Evolutionary conservation across 768 basidiomycete genomes (phyloP).

Genomic region (Dentipellis sp.): DNA sequence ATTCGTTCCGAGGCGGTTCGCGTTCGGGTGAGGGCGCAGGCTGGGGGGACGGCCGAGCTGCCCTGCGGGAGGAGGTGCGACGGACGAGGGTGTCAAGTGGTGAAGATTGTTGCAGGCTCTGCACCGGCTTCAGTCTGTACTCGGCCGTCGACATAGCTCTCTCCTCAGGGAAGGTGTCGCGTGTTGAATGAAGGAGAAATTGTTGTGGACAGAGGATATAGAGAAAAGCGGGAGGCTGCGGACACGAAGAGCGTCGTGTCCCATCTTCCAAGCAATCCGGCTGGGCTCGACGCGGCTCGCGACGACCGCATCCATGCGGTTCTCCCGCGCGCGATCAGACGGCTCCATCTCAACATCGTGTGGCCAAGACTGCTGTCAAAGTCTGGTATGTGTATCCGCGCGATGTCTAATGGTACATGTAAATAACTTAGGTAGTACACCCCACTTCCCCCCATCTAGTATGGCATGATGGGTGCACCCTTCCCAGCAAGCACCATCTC

Average conservation of each 20-base stretch:
- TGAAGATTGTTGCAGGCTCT: conserved; percentile 31
- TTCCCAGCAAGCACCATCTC: conserved; percentile 51
- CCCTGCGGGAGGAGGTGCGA: conserved; percentile 38
- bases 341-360: no score
- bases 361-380: no score
- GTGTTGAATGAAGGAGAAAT: no score
- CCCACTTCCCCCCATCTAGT: not conserved
- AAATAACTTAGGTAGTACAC: not conserved
- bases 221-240: no score
- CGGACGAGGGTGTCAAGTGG: conserved; percentile 52
- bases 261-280: no score
- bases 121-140: not conserved
- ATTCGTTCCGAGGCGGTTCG: conserved; percentile 1
- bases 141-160: not conserved
- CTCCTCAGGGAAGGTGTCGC: no score
- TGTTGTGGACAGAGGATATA: no score
- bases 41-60: no score
- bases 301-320: no score
- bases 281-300: no score
- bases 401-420: not conserved
- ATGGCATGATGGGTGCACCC: conserved; percentile 20
- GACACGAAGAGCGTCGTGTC: no score
- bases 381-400: not conserved
- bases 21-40: conserved; percentile 1
- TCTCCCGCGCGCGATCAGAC: no score